Evolutionary conservation across 164 flowering plant genomes (phyloP), one percentile per base, ranked within the genome.

Genomic region (Vitis cinerea): DNA sequence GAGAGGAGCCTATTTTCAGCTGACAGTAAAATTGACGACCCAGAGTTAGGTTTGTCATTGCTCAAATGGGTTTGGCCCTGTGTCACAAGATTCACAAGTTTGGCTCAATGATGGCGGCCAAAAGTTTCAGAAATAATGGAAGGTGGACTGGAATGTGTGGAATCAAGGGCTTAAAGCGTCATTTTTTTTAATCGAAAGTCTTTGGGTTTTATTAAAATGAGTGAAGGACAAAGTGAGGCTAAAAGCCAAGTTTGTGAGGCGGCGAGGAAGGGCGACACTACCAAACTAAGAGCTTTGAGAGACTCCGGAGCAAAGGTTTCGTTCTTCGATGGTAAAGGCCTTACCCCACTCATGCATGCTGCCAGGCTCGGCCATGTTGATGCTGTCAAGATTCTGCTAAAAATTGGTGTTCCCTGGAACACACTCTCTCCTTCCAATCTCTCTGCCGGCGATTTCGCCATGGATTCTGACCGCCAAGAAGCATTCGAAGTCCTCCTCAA

Each of bases 381-480:
- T 11, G 79, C 72, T 4, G 88, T 87, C 48, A 82, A 82, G 70
- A 62, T 67, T 29, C 88, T 88, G 9, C 92, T 88, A 56, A 89
- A 88, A 57, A 86, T 86, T 14, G 98, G 97, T n/a, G 94, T 93
- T 1, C 97, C 97, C 0, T 93, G 97, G 98, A 95, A 95, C 71
- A 94, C 99, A 11, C 86, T 95, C 67, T 84, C 93, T 10, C 97
- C 93, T 60, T 82, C 87, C 27, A 83, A 84, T 60, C 73, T 89
- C 71, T 93, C 95, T 16, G 98, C 99, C 27, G 99, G 99, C 3
- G 98, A 95, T 73, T 83, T 95, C 29, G 91, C 98, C 61, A 93
- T 95, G 98, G 91, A 90, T 8, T 65, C 78, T 11, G 94, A 90
- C 14, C 93, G 90, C 77, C 91, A 95, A 61, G 90, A 90, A 8